Percentiles rank a stretch among this genome's conserved stretches.
phyloP scores from a whole-genome alignment of 805 yeast genomes.

The Candida caryicola region DNA sequence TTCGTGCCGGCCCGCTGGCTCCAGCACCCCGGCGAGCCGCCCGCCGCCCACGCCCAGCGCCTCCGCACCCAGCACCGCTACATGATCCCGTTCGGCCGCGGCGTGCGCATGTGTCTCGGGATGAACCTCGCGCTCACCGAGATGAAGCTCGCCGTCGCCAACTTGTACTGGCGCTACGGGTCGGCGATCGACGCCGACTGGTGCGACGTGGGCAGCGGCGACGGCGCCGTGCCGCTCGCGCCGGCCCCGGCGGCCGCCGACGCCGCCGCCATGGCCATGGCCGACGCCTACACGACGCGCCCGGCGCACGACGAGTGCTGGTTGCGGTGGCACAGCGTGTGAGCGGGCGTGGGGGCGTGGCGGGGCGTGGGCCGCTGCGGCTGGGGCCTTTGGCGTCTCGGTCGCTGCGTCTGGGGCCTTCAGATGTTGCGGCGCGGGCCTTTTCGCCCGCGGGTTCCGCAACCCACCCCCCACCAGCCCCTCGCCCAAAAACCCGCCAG shows the following conservation, averaged over 20 bases:
- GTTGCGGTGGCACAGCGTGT: slow-evolving; percentile 45
- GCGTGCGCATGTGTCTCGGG: slow-evolving; percentile 73
- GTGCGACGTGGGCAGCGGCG: slow-evolving; percentile 32
- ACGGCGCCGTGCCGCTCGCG: slow-evolving; percentile 33
- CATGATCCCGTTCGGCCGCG: slow-evolving; percentile 71
- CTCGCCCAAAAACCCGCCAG: too few relatives aligned
- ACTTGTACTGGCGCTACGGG: slow-evolving; percentile 48
- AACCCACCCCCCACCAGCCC: too few relatives aligned
- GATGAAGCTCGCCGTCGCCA: slow-evolving; percentile 56
- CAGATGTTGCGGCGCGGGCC: too few relatives aligned
- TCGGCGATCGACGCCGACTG: slow-evolving; percentile 42
- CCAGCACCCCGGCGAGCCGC: slow-evolving; percentile 30
- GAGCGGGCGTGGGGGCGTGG: too few relatives aligned
- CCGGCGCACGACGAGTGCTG: slow-evolving; percentile 53
- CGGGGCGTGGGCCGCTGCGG: too few relatives aligned
- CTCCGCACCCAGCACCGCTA: slow-evolving; percentile 46
- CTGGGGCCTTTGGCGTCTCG: too few relatives aligned
- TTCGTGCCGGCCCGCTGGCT: slow-evolving; percentile 70
- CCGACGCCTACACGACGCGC: slow-evolving; percentile 54
- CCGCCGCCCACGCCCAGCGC: slow-evolving; percentile 29
- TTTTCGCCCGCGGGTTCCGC: too few relatives aligned
- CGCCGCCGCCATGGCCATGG: slow-evolving; percentile 52
- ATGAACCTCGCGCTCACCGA: slow-evolving; percentile 65
- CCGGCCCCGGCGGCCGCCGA: slow-evolving; percentile 50
- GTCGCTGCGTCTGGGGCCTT: too few relatives aligned